Conservation (phyloP, 495 filamentous ascomycete species). For the Xylaria castorea region DNA sequence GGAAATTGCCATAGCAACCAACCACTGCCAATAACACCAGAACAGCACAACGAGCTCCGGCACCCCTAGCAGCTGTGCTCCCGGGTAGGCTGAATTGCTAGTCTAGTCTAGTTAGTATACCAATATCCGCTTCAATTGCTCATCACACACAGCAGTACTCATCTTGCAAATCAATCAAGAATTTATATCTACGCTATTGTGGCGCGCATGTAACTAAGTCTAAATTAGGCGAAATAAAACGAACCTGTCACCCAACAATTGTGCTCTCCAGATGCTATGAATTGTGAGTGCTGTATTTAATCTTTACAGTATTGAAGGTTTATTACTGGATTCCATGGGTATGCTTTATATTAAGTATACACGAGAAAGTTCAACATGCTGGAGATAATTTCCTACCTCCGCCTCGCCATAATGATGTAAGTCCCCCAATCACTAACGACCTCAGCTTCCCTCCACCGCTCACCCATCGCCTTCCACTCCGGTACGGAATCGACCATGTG, state of each 20-base stretch:
- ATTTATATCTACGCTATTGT: no score
- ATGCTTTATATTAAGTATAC: not conserved
- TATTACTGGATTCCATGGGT: not conserved
- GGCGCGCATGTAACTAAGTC: no score
- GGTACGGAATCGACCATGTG: conserved; percentile 53
- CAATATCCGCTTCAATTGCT: not conserved
- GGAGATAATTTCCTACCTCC: conserved; percentile 38
- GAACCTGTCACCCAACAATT: not conserved
- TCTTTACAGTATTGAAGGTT: not conserved
- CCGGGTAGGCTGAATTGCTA: conserved; percentile 2
- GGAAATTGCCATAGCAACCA: conserved; percentile 32
- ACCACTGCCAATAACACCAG: conserved; percentile 17
- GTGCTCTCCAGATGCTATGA: not conserved
- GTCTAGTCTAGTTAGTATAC: no score
- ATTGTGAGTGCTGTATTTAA: not conserved
- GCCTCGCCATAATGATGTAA: conserved; percentile 59
- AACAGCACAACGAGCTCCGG: not conserved
- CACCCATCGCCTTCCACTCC: conserved; percentile 56
- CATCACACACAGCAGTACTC: not conserved
- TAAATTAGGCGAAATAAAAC: not conserved
- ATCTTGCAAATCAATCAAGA: not conserved
- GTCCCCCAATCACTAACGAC: conserved; percentile 63
- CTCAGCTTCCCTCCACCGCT: conserved; percentile 55
- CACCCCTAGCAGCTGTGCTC: not conserved
- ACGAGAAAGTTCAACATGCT: not conserved